Percentiles rank a stretch among this genome's conserved stretches.
Conservation (phyloP, 352 stramenopile genomes). For the Lagenidium sp. region DNA sequence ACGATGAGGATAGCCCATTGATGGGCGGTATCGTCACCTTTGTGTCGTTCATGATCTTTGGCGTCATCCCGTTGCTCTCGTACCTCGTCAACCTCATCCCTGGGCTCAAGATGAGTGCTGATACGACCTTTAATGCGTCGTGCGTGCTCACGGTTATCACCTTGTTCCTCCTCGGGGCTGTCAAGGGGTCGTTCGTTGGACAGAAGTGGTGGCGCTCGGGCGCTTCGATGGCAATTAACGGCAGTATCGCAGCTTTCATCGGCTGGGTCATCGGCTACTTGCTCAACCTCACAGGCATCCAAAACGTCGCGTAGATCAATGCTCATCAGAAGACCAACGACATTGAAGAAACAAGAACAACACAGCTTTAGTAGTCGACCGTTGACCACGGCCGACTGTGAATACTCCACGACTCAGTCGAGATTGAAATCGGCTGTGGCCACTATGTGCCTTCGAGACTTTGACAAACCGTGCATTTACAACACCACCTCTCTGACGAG, state of each 20-base stretch:
- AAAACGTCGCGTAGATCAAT: conserved; percentile 42
- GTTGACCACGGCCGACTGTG: too few species aligned
- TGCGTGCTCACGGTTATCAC: conserved; percentile 91
- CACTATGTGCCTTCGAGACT: too few species aligned
- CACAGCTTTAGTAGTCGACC: too few species aligned
- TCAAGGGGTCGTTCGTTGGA: conserved; percentile 86
- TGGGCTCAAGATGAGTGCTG: conserved; percentile 39
- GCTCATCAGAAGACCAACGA: too few species aligned
- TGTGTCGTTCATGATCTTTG: conserved; percentile 87
- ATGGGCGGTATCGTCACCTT: conserved; percentile 87
- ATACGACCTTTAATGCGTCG: conserved; percentile 86
- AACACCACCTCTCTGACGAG: too few species aligned
- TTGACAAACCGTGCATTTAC: not conserved
- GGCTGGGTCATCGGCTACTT: conserved; percentile 80
- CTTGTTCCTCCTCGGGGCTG: conserved; percentile 90
- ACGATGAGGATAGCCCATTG: conserved; percentile 86
- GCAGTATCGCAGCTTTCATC: conserved; percentile 53
- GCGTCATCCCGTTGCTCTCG: conserved; percentile 88
- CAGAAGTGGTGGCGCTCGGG: conserved; percentile 66
- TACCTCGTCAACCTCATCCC: conserved; percentile 88
- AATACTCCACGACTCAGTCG: too few species aligned
- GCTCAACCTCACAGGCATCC: conserved; percentile 72
- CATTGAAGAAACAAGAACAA: too few species aligned
- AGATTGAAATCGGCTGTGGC: too few species aligned
- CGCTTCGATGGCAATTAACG: conserved; percentile 71